A percentile compares a stretch with the other conserved stretches of the same genome.
Conservation (phyloP, 1,139 yeast species). For the Martiniozyma asiatica region DNA sequence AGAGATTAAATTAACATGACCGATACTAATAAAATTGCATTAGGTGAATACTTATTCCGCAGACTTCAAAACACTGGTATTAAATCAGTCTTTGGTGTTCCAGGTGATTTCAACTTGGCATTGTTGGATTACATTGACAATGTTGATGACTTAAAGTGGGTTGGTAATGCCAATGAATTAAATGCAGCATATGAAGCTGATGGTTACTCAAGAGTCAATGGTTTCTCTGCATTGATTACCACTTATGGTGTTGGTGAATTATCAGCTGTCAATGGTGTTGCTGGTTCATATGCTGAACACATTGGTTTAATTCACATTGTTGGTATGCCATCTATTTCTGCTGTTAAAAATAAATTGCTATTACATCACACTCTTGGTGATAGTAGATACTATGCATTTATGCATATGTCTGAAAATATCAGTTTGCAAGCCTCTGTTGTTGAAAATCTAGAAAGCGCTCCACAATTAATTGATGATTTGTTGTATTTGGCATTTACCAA, state of each 20-base stretch:
- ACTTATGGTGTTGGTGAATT: conserved; percentile 62
- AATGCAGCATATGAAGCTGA: conserved; percentile 66
- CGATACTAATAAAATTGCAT: conserved; percentile 26
- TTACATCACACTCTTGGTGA: conserved; percentile 53
- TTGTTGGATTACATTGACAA: conserved; percentile 54
- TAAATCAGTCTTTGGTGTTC: conserved; percentile 64
- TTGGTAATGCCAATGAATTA: conserved; percentile 62
- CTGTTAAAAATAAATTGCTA: conserved; percentile 52
- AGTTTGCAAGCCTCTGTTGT: conserved; percentile 55
- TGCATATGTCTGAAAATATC: conserved; percentile 61
- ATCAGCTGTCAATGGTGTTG: conserved; percentile 46
- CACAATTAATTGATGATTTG: conserved; percentile 60
- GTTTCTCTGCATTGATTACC: conserved; percentile 47
- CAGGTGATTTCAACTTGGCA: conserved; percentile 68
- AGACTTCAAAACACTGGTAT: conserved; percentile 49
- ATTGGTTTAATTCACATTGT: conserved; percentile 45
- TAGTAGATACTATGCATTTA: conserved; percentile 74
- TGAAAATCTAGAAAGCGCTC: conserved; percentile 51
- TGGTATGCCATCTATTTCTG: conserved; percentile 46
- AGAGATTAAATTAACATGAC: too few species aligned
- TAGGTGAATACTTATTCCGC: conserved; percentile 55
- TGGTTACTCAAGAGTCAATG: conserved; percentile 57
- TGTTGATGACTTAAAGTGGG: conserved; percentile 52
- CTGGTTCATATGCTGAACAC: conserved; percentile 50
- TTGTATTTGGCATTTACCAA: conserved; percentile 57